Percentiles rank a stretch among this genome's conserved stretches.
Conservation (phyloP, 768 basidiomycete species). For the Russula abietina region DNA sequence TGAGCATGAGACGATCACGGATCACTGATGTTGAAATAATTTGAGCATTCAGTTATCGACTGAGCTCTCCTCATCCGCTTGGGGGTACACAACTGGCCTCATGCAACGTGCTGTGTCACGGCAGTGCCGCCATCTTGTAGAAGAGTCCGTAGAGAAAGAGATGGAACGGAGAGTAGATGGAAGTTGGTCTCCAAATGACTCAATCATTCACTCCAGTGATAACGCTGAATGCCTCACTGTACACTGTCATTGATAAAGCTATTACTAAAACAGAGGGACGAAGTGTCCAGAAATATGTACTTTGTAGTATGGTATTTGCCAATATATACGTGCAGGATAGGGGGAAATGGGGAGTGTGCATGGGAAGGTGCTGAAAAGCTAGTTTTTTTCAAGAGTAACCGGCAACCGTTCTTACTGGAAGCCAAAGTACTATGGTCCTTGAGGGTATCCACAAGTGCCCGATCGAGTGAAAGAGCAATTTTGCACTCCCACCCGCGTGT, state of each 20-base stretch:
- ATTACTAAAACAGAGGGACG: constrained; percentile 22
- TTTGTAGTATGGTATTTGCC: constrained; percentile 20
- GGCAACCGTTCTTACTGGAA: constrained; percentile 2
- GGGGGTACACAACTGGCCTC: too few species aligned
- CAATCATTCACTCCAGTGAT: constrained; percentile 6
- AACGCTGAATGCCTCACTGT: background rate
- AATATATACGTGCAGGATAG: constrained; percentile 23
- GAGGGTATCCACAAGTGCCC: constrained; percentile 5
- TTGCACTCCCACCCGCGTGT: constrained; percentile 7
- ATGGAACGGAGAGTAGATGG: too few species aligned
- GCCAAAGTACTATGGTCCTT: background rate
- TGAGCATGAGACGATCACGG: too few species aligned
- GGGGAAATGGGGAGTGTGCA: constrained; percentile 15
- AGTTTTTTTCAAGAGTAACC: background rate
- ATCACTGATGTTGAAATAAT: too few species aligned
- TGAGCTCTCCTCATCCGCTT: too few species aligned
- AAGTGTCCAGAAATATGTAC: constrained; percentile 13
- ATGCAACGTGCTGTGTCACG: too few species aligned
- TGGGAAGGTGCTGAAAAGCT: background rate
- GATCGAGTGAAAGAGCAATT: background rate
- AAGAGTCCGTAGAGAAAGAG: too few species aligned
- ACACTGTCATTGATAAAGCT: constrained; percentile 18
- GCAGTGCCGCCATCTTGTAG: too few species aligned
- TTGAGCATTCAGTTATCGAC: too few species aligned
- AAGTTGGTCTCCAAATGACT: too few species aligned